Evolutionary conservation across 2,329 filamentous ascomycete species (phyloP).

Genomic region (Bisporella sp.): DNA sequence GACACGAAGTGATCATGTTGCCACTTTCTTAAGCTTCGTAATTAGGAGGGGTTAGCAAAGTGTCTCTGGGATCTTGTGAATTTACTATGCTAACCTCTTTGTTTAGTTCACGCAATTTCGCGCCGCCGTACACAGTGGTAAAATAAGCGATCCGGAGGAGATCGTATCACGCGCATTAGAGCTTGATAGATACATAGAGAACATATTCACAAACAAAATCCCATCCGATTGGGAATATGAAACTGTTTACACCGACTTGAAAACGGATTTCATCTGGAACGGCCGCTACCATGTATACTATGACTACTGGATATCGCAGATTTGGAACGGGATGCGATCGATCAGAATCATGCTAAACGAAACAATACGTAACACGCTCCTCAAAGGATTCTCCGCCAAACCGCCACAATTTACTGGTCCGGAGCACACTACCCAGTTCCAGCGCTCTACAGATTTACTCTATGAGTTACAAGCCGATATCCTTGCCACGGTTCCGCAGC

Average conservation of each 20-base stretch:
- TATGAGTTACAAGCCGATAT: constrained; percentile 17
- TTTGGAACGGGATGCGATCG: constrained; percentile 22
- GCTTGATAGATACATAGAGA: constrained; percentile 11
- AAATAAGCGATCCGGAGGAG: constrained; percentile 26
- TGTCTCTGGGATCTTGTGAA: too few relatives aligned
- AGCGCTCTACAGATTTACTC: constrained; percentile 9
- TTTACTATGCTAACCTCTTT: too few relatives aligned
- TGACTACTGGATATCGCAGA: constrained; percentile 20
- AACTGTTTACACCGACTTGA: constrained; percentile 16
- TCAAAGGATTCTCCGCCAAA: constrained; percentile 1
- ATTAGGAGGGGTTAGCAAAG: too few relatives aligned
- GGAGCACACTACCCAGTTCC: constrained; percentile 7
- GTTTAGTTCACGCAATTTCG: constrained; percentile 14
- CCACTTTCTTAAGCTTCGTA: too few relatives aligned
- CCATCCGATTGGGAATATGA: constrained; percentile 17
- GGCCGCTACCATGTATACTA: constrained; percentile 22
- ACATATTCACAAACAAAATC: constrained; percentile 3
- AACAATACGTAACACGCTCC: constrained; percentile 15
- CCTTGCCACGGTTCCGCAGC: constrained; percentile 21
- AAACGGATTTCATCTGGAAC: constrained; percentile 20
- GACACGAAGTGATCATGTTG: too few relatives aligned
- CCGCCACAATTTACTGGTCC: constrained; percentile 8
- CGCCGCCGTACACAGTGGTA: constrained; percentile 9
- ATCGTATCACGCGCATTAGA: constrained; percentile 17
- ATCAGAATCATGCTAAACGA: constrained; percentile 21